A percentile compares a stretch with the other conserved stretches of the same genome.
Conservation (phyloP, 768 basidiomycete species). For the Russula emetica region DNA sequence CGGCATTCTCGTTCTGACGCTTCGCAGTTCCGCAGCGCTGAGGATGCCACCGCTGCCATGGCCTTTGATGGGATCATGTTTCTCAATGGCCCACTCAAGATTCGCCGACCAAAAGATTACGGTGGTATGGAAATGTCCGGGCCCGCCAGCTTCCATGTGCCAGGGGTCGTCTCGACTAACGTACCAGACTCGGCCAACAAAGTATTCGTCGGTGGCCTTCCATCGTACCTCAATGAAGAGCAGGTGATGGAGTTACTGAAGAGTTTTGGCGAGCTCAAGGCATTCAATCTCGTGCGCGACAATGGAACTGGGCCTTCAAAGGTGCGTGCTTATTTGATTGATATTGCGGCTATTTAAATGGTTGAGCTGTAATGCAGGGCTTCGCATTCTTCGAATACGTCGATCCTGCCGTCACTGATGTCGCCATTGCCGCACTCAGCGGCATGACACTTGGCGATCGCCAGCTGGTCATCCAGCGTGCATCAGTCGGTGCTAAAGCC, state of each 20-base stretch:
- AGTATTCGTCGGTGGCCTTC: conserved; percentile 94
- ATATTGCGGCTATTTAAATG: neutral
- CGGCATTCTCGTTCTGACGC: conserved; percentile 11
- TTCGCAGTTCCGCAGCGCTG: conserved; percentile 87
- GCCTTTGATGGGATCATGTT: conserved; percentile 97
- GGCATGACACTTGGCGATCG: conserved; percentile 98
- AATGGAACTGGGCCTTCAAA: conserved; percentile 85
- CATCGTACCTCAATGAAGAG: conserved; percentile 94
- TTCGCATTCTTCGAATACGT: conserved; percentile 99
- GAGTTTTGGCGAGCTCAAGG: conserved; percentile 95
- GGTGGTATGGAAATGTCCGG: conserved; percentile 60
- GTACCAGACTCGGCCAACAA: conserved; percentile 98
- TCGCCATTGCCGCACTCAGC: conserved; percentile 93
- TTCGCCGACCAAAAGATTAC: conserved; percentile 97
- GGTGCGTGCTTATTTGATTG: conserved; percentile 40
- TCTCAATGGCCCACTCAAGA: conserved; percentile 91
- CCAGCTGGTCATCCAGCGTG: conserved; percentile 92
- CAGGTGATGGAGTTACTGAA: conserved; percentile 97
- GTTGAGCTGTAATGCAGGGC: conserved; percentile 50
- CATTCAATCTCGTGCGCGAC: conserved; percentile 97
- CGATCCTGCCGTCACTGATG: conserved; percentile 82
- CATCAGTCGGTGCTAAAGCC: conserved; percentile 87
- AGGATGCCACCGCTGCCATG: conserved; percentile 96
- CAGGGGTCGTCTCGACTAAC: conserved; percentile 93
- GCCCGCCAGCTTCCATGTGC: conserved; percentile 69